phyloP scores from a whole-genome alignment of 768 basidiomycete genomes.

The Leccinum aurantiacum region DNA sequence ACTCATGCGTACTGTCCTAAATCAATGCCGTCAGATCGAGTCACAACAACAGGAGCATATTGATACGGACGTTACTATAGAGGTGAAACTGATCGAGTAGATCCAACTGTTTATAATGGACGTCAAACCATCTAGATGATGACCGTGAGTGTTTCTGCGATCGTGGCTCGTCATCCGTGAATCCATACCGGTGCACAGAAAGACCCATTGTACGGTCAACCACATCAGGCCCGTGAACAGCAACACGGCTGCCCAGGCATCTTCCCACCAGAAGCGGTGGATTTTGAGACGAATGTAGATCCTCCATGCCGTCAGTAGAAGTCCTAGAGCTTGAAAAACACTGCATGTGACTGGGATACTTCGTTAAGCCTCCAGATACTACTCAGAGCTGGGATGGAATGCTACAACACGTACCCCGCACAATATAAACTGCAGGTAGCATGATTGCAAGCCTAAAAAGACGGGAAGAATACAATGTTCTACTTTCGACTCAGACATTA shows the following conservation, averaged over 20 bases:
- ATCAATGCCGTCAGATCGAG: not conserved
- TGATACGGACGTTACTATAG: conserved; percentile 8
- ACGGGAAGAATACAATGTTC: not conserved
- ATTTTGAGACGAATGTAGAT: conserved; percentile 20
- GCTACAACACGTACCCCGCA: conserved; percentile 6
- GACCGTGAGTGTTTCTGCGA: not conserved
- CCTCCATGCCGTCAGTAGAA: conserved; percentile 19
- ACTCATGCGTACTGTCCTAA: conserved; percentile 20
- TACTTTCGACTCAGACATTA: not conserved
- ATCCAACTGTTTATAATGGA: conserved; percentile 14
- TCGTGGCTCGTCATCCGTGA: not conserved
- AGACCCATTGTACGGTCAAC: conserved; percentile 14
- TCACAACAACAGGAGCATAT: not conserved
- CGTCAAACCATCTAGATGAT: conserved; percentile 3
- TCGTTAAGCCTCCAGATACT: not conserved
- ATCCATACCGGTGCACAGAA: conserved; percentile 7
- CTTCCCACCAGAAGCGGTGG: conserved; percentile 22
- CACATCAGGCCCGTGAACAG: conserved; percentile 14
- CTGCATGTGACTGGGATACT: conserved; percentile 7
- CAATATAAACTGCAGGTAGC: conserved; percentile 2
- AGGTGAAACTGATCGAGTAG: conserved; percentile 11
- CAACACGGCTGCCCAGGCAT: conserved; percentile 15
- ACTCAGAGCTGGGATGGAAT: not conserved
- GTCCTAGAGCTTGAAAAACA: conserved; percentile 15
- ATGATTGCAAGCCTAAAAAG: not conserved